A percentile compares a stretch with the other conserved stretches of the same genome.
Evolutionary conservation across 768 basidiomycete species (phyloP).

Genomic region (Phanerochaete carnosa): DNA sequence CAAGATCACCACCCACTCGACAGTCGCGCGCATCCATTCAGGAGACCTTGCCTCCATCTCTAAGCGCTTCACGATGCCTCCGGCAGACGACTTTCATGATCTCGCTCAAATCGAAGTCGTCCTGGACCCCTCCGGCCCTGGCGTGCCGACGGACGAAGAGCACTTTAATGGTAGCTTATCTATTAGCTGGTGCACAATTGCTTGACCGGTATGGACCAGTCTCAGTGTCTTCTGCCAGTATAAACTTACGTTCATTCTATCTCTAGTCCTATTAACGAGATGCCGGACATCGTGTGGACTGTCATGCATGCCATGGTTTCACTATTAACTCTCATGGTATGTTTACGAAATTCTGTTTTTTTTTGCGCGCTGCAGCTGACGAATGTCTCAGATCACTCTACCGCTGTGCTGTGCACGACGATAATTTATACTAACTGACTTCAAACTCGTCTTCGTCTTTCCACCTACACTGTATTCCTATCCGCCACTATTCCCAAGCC

Average conservation of each 20-base stretch:
- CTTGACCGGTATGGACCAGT: not conserved
- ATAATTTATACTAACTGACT: too few relatives aligned
- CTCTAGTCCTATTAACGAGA: not conserved
- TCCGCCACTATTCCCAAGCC: too few relatives aligned
- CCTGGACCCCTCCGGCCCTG: not conserved
- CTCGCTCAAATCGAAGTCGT: not conserved
- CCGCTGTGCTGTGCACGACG: too few relatives aligned
- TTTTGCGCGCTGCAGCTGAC: too few relatives aligned
- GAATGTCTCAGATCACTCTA: too few relatives aligned
- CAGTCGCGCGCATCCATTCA: not conserved
- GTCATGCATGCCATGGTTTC: not conserved
- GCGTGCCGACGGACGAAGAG: constrained; percentile 1
- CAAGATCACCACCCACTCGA: too few relatives aligned
- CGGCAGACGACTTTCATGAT: not conserved
- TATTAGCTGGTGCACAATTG: constrained; percentile 8
- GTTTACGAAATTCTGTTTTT: too few relatives aligned
- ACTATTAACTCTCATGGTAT: not conserved
- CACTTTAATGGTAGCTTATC: not conserved
- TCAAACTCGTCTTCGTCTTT: too few relatives aligned
- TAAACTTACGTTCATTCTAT: too few relatives aligned
- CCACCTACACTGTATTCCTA: too few relatives aligned
- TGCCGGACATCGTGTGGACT: not conserved
- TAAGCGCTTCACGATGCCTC: not conserved
- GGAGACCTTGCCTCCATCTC: not conserved
- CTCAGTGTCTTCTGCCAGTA: too few relatives aligned